Evolutionary conservation across 495 filamentous ascomycete species (phyloP).

Genomic region (Cenococcum geophilum): DNA sequence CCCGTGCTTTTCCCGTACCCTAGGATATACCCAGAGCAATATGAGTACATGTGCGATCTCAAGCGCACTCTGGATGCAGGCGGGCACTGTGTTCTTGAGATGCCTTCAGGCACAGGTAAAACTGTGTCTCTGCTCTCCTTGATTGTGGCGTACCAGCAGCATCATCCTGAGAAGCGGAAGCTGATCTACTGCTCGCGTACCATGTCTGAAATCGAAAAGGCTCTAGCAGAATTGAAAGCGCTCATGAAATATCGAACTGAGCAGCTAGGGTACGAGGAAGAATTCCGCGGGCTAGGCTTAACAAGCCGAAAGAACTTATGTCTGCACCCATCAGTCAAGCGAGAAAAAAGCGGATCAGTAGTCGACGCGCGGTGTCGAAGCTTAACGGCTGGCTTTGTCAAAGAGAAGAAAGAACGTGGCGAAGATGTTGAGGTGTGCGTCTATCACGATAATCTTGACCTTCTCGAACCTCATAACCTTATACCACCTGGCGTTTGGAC

Average conservation of each 20-base stretch:
- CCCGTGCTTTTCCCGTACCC: slow-evolving; percentile 96
- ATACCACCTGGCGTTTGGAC: slow-evolving; percentile 94
- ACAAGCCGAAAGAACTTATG: slow-evolving; percentile 98
- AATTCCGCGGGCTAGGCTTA: slow-evolving; percentile 84
- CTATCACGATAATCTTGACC: slow-evolving; percentile 95
- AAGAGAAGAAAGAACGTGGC: slow-evolving; percentile 89
- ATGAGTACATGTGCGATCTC: slow-evolving; percentile 98
- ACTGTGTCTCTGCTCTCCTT: slow-evolving; percentile 91
- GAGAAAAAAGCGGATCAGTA: slow-evolving; percentile 87
- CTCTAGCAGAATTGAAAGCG: slow-evolving; percentile 80
- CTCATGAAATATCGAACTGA: slow-evolving; percentile 91
- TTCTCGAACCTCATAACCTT: slow-evolving; percentile 88
- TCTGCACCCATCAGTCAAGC: slow-evolving; percentile 88
- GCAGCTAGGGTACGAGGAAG: slow-evolving; percentile 79
- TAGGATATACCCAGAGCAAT: slow-evolving; percentile 96
- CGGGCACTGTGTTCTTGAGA: slow-evolving; percentile 97
- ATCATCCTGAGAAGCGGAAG: slow-evolving; percentile 84
- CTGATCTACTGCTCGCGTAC: slow-evolving; percentile 99
- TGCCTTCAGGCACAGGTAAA: slow-evolving; percentile 99
- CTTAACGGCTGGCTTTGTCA: slow-evolving; percentile 92
- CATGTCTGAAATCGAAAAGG: slow-evolving; percentile 95
- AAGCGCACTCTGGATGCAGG: slow-evolving; percentile 92
- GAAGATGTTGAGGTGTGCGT: slow-evolving; percentile 91
- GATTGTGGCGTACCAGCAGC: slow-evolving; percentile 92
- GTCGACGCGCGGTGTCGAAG: slow-evolving; percentile 94